Evolutionary conservation across 2,329 filamentous ascomycete genomes (phyloP).

Genomic region (Clathrospora elynae): DNA sequence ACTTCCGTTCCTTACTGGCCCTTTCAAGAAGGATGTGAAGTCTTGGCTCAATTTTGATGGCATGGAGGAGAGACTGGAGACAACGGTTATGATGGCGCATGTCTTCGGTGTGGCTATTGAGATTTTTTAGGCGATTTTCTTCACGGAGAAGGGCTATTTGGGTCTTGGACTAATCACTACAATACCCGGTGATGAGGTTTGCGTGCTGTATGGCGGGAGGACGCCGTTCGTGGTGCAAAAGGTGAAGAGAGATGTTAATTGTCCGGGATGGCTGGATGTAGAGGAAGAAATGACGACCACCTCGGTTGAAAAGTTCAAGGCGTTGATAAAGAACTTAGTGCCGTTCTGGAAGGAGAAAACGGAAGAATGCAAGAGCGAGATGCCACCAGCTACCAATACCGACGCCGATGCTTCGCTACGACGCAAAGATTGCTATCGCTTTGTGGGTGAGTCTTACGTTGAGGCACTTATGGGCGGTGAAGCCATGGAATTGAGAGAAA

Average conservation of each 20-base stretch:
- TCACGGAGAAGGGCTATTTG: slow-evolving; percentile 6
- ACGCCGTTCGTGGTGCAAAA: slow-evolving; percentile 6
- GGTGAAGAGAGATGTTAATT: not conserved
- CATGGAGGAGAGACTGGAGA: not conserved
- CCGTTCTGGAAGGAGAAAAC: no score
- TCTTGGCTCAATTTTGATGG: no score
- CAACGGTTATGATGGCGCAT: not conserved
- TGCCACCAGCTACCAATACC: no score
- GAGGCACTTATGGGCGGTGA: slow-evolving; percentile 6
- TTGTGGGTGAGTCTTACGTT: slow-evolving; percentile 11
- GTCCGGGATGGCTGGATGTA: slow-evolving; percentile 5
- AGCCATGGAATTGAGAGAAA: slow-evolving; percentile 15
- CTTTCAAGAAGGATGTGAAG: not conserved
- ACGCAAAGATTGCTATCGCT: slow-evolving; percentile 1
- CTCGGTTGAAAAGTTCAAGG: no score
- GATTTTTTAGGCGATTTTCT: not conserved
- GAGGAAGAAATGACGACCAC: not conserved
- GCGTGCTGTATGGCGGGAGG: slow-evolving; percentile 6
- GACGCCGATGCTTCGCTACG: not conserved
- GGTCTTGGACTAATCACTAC: slow-evolving; percentile 2
- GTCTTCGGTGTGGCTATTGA: not conserved
- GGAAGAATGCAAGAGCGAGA: no score
- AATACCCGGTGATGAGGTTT: slow-evolving; percentile 5
- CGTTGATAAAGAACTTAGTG: no score
- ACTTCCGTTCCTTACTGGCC: not conserved